These are phyloP conservation scores for Citrus australasica DNA, from an alignment of 345 rosid species.

Conservation along the genomic window DNA sequence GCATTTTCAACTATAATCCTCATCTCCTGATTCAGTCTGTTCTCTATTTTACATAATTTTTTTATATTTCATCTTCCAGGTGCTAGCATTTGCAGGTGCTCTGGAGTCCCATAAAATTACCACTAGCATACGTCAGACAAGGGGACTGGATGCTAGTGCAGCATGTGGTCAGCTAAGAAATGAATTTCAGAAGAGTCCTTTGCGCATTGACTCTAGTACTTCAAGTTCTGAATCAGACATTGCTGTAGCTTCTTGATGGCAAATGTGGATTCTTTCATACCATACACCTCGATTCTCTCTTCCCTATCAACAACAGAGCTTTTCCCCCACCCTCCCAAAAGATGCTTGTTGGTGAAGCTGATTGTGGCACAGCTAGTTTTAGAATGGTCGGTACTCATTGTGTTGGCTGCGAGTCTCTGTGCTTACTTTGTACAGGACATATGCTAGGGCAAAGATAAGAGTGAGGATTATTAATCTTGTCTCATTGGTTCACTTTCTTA, in stretches of 20 bases:
- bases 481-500: not conserved
- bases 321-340: not conserved
- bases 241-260: slow-evolving; percentile 42
- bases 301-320: not conserved
- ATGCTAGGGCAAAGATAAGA: not conserved
- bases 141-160: slow-evolving; percentile 95
- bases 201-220: slow-evolving; percentile 33
- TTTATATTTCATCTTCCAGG: slow-evolving; percentile 32
- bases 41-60: not conserved
- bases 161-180: slow-evolving; percentile 99
- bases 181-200: slow-evolving; percentile 84
- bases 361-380: not conserved
- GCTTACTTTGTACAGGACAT: not conserved
- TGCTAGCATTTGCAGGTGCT: slow-evolving; percentile 63
- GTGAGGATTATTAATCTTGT: not conserved
- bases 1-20: not conserved
- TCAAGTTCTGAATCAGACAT: slow-evolving; percentile 35
- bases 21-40: not conserved
- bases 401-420: not conserved
- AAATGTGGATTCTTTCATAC: not conserved
- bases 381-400: not conserved
- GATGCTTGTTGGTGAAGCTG: not conserved
- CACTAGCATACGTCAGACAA: slow-evolving; percentile 71
- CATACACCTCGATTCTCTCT: not conserved
- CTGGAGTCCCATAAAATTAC: slow-evolving; percentile 75